A percentile compares a stretch with the other conserved stretches of the same genome.
Evolutionary conservation across 2,329 filamentous ascomycete species (phyloP).

Genomic region (Pyrenophora teres): DNA sequence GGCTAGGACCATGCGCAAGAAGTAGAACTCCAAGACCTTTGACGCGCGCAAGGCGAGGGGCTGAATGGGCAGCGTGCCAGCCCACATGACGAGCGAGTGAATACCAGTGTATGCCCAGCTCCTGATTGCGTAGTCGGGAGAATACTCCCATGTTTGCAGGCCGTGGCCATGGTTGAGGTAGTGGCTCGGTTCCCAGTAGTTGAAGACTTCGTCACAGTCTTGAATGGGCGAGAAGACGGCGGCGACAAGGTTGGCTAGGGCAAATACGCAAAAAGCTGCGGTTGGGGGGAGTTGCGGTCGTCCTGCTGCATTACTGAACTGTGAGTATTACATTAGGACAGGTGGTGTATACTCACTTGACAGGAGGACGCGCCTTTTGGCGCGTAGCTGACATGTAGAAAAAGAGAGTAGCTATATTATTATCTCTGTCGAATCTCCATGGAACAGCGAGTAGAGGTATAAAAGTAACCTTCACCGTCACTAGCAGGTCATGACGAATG

Average conservation of each 20-base stretch:
- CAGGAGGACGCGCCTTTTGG: not conserved
- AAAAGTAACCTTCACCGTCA: too few species aligned
- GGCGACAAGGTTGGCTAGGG: slow-evolving; percentile 73
- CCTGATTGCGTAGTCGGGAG: slow-evolving; percentile 89
- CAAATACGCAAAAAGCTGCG: slow-evolving; percentile 78
- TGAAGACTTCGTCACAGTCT: slow-evolving; percentile 98
- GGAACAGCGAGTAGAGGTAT: not conserved
- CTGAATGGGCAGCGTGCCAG: slow-evolving; percentile 61
- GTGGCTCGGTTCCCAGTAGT: slow-evolving; percentile 97
- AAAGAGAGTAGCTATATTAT: too few species aligned
- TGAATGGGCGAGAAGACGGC: slow-evolving; percentile 88
- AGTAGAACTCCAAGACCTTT: slow-evolving; percentile 77
- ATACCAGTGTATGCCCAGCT: slow-evolving; percentile 90
- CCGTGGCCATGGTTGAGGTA: slow-evolving; percentile 93
- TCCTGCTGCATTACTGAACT: not conserved
- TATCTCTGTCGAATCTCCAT: not conserved
- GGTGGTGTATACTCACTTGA: not conserved
- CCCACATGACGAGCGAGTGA: slow-evolving; percentile 73
- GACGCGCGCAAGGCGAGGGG: slow-evolving; percentile 29
- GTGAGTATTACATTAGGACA: not conserved
- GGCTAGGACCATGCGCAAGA: slow-evolving; percentile 76
- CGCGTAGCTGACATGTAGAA: slow-evolving; percentile 4
- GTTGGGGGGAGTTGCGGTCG: slow-evolving; percentile 66
- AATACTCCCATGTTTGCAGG: slow-evolving; percentile 98
- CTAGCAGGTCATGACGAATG: too few species aligned